Evolutionary conservation across 371 early-diverging fungal genomes (phyloP).

Genomic region (Mortierella sp.): DNA sequence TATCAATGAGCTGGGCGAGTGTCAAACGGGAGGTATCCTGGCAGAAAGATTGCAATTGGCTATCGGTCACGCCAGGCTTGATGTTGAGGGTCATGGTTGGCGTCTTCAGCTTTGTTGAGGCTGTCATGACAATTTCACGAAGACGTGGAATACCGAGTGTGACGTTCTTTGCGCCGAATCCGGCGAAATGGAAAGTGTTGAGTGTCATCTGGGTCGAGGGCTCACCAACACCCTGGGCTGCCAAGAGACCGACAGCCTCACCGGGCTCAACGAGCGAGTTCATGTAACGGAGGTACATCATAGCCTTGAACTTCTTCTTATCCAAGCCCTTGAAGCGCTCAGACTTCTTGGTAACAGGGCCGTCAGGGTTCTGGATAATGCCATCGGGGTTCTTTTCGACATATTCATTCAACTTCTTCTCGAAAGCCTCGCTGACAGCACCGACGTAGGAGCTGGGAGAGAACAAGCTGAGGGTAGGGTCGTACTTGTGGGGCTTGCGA

Average conservation of each 20-base stretch:
- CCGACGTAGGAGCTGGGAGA: constrained; percentile 91
- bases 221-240: constrained; percentile 99
- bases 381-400: constrained; percentile 78
- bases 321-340: constrained; percentile 68
- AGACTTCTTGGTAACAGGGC: constrained; percentile 64
- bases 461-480: constrained; percentile 85
- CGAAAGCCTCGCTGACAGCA: constrained; percentile 86
- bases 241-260: constrained; percentile 98
- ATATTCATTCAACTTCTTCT: constrained; percentile 65
- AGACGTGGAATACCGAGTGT: constrained; percentile 99
- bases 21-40: constrained; percentile 76
- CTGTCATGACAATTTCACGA: constrained; percentile 99
- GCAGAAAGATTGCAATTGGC: constrained; percentile 72
- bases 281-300: constrained; percentile 96
- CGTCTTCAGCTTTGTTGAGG: constrained; percentile 94
- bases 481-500: constrained; percentile 81
- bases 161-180: constrained; percentile 99
- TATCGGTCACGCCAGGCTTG: constrained; percentile 69
- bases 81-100: constrained; percentile 95
- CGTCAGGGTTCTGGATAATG: constrained; percentile 62
- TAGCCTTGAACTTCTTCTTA: constrained; percentile 82
- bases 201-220: constrained; percentile 99
- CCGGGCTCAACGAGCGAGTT: constrained; percentile 97
- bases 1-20: constrained; percentile 86
- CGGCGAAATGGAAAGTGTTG: constrained; percentile 99